Conservation (phyloP, 1,139 yeast species). For the Pichia terricola region DNA sequence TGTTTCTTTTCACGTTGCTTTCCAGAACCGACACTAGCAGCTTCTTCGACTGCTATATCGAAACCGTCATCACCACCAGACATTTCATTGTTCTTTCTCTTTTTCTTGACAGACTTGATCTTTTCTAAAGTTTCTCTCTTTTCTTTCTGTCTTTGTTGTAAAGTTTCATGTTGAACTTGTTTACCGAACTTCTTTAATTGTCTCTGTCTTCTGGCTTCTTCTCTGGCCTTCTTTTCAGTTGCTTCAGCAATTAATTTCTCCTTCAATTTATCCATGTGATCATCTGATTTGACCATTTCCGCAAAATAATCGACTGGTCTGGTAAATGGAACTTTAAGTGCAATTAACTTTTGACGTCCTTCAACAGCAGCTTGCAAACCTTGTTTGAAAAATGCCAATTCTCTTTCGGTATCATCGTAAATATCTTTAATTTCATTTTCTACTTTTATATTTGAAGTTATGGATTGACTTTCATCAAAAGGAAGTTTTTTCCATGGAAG, state of each 20-base stretch:
- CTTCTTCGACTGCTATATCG: slow-evolving; percentile 77
- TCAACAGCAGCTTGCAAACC: slow-evolving; percentile 75
- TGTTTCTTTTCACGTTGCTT: slow-evolving; percentile 24
- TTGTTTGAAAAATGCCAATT: slow-evolving; percentile 80
- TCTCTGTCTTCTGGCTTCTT: slow-evolving; percentile 92
- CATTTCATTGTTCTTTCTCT: slow-evolving; percentile 72
- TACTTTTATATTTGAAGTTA: slow-evolving; percentile 51
- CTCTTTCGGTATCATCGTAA: slow-evolving; percentile 90
- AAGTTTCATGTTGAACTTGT: slow-evolving; percentile 89
- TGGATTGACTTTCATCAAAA: slow-evolving; percentile 76
- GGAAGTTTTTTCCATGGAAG: slow-evolving; percentile 65
- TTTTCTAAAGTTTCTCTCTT: slow-evolving; percentile 86
- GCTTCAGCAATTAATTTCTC: slow-evolving; percentile 76
- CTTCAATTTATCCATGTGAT: slow-evolving; percentile 93
- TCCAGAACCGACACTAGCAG: slow-evolving; percentile 43
- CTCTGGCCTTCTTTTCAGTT: slow-evolving; percentile 82
- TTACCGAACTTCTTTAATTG: slow-evolving; percentile 94
- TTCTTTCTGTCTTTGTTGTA: slow-evolving; percentile 90
- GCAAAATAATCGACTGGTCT: slow-evolving; percentile 96
- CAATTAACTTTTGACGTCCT: slow-evolving; percentile 55
- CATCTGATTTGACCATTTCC: slow-evolving; percentile 96
- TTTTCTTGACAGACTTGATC: slow-evolving; percentile 80
- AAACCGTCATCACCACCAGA: slow-evolving; percentile 32
- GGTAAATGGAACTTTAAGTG: slow-evolving; percentile 67
- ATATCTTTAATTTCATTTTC: slow-evolving; percentile 72